phyloP scores from a whole-genome alignment of 805 yeast genomes.

The Cephaloascus fragrans region DNA sequence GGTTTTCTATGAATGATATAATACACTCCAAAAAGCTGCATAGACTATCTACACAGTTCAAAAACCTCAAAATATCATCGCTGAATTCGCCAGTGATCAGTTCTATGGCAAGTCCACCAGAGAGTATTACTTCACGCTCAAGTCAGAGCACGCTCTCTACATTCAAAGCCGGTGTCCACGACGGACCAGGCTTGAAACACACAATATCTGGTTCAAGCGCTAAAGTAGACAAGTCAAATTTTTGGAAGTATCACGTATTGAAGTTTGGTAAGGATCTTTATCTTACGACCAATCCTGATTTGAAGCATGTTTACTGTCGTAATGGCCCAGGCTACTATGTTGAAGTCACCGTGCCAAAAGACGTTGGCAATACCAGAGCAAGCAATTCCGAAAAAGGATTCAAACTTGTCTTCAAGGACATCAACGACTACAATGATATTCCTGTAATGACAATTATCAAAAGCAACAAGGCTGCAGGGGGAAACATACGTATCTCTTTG shows the following conservation, averaged over 20 bases:
- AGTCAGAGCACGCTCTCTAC: no score
- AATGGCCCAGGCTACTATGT: slow-evolving; percentile 31
- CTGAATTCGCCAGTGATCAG: not conserved
- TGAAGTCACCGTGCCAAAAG: slow-evolving; percentile 10
- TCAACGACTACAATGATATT: not conserved
- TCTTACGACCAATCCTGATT: slow-evolving; percentile 30
- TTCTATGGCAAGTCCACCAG: not conserved
- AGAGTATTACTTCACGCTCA: no score
- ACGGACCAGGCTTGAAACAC: no score
- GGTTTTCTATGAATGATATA: not conserved
- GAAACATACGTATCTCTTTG: not conserved
- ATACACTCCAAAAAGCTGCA: not conserved
- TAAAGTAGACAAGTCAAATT: slow-evolving; percentile 5
- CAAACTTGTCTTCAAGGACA: not conserved
- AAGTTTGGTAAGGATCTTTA: slow-evolving; percentile 28
- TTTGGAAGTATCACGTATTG: slow-evolving; percentile 32
- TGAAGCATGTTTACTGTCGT: slow-evolving; percentile 28
- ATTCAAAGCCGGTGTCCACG: no score
- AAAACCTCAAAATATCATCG: not conserved
- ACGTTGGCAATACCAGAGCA: no score
- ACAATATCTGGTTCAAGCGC: no score
- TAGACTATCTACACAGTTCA: not conserved
- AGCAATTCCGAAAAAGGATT: not conserved
- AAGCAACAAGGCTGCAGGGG: not conserved
- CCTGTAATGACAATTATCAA: not conserved